phyloP scores from a whole-genome alignment of 345 rosid species.

The Dimocarpus longan region DNA sequence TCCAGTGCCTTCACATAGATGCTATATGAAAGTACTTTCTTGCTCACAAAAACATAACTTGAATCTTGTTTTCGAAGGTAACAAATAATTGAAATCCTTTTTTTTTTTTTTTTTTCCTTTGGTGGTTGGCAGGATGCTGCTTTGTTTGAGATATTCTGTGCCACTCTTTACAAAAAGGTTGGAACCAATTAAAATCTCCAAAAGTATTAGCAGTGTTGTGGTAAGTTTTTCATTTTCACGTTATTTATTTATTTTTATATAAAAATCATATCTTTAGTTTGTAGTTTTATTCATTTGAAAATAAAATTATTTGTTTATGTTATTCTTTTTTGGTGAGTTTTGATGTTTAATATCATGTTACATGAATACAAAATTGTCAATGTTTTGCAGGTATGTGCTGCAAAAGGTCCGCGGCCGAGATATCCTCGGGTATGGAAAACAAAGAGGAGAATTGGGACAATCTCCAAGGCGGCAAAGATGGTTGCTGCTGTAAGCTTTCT shows the following conservation, averaged over 20 bases:
- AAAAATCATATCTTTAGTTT: not conserved
- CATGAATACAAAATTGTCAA: not conserved
- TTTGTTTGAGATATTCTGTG: conserved; percentile 51
- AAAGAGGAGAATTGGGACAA: conserved; percentile 65
- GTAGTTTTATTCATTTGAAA: not conserved
- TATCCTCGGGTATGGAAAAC: conserved; percentile 92
- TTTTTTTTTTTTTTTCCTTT: not conserved
- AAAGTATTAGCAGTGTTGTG: conserved; percentile 42
- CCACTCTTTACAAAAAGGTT: conserved; percentile 47
- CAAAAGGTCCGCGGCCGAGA: conserved; percentile 92
- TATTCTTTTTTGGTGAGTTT: not conserved
- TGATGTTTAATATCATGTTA: not conserved
- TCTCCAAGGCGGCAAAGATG: conserved; percentile 79
- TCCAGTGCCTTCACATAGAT: not conserved
- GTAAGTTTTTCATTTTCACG: conserved; percentile 39
- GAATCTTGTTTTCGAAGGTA: not conserved
- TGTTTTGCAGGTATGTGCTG: conserved; percentile 65
- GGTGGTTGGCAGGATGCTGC: conserved; percentile 58
- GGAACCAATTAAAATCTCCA: conserved; percentile 37
- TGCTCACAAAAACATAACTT: not conserved
- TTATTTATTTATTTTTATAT: not conserved
- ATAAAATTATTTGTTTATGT: not conserved
- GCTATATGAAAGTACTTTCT: not conserved
- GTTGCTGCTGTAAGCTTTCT: conserved; percentile 56
- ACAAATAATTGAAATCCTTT: not conserved